Conservation (phyloP, 2,329 filamentous ascomycete species). For the Fusarium citri region DNA sequence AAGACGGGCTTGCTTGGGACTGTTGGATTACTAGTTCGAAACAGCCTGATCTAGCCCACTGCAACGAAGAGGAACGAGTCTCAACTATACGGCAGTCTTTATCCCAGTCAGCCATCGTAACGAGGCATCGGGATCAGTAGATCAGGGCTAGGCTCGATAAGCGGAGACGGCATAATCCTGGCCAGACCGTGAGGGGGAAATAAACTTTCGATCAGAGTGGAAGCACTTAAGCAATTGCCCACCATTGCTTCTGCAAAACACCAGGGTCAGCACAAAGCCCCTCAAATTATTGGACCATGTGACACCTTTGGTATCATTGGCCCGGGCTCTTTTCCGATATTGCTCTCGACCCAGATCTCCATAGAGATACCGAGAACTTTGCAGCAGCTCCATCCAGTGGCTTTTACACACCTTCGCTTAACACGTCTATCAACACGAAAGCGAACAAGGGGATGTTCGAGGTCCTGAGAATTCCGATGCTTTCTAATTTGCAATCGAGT, state of each 20-base stretch:
- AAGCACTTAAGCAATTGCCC: constrained; percentile 32
- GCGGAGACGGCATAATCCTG: constrained; percentile 20
- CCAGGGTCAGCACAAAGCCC: constrained; percentile 27
- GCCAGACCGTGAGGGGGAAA: constrained; percentile 41
- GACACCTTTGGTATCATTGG: constrained; percentile 19
- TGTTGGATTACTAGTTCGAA: constrained; percentile 12
- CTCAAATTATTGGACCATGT: constrained; percentile 22
- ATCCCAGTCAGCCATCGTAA: constrained; percentile 27
- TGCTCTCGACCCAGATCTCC: constrained; percentile 18
- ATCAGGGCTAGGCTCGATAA: constrained; percentile 21
- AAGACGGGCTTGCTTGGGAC: constrained; percentile 8
- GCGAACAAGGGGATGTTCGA: not conserved
- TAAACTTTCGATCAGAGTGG: constrained; percentile 43
- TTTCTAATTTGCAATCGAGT: not conserved
- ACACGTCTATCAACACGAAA: not conserved
- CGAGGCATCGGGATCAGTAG: constrained; percentile 13
- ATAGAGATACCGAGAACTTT: constrained; percentile 2
- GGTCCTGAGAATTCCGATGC: not conserved
- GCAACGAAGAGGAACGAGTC: constrained; percentile 10
- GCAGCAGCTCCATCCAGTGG: constrained; percentile 14
- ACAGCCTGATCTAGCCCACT: constrained; percentile 8
- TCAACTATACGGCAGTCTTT: constrained; percentile 31
- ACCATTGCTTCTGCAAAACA: constrained; percentile 13
- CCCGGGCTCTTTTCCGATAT: constrained; percentile 9
- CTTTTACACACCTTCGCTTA: constrained; percentile 1